These are phyloP conservation scores for Nemania abortiva DNA, from an alignment of 2,329 filamentous ascomycete species.

Conservation along the genomic window DNA sequence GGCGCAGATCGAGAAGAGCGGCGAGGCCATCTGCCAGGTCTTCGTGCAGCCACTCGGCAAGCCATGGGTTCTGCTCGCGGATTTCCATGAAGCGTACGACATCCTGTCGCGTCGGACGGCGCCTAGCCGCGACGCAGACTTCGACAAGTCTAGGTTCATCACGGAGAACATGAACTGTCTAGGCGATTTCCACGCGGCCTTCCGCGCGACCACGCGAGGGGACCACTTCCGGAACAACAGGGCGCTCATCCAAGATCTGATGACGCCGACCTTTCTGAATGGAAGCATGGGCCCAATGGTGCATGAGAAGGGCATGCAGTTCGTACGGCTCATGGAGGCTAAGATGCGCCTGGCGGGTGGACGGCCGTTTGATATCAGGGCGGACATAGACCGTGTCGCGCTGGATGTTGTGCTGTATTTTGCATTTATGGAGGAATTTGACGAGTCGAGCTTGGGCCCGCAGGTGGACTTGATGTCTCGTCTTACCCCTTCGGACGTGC, in stretches of 20 bases:
- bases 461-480: background rate
- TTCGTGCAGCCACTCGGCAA: slow-evolving; percentile 52
- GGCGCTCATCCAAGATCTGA: slow-evolving; percentile 52
- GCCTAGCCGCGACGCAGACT: slow-evolving; percentile 43
- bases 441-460: too few relatives aligned
- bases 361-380: slow-evolving; percentile 46
- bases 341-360: slow-evolving; percentile 49
- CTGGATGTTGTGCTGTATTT: background rate
- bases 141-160: slow-evolving; percentile 49
- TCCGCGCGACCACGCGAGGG: slow-evolving; percentile 41
- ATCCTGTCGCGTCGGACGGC: slow-evolving; percentile 49
- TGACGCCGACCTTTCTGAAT: slow-evolving; percentile 54
- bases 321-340: slow-evolving; percentile 46
- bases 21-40: slow-evolving; percentile 51
- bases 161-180: slow-evolving; percentile 39
- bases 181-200: slow-evolving; percentile 49
- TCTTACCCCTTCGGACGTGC: background rate
- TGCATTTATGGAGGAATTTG: too few relatives aligned
- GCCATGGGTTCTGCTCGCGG: slow-evolving; percentile 51
- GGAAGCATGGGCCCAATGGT: slow-evolving; percentile 50
- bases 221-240: slow-evolving; percentile 42
- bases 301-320: slow-evolving; percentile 43
- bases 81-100: slow-evolving; percentile 52
- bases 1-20: slow-evolving; percentile 18
- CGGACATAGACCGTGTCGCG: slow-evolving; percentile 4